Evolutionary conservation across 2,329 filamentous ascomycete genomes (phyloP), one percentile per base, ranked within the genome.

Genomic region (Claviceps quebecensis): DNA sequence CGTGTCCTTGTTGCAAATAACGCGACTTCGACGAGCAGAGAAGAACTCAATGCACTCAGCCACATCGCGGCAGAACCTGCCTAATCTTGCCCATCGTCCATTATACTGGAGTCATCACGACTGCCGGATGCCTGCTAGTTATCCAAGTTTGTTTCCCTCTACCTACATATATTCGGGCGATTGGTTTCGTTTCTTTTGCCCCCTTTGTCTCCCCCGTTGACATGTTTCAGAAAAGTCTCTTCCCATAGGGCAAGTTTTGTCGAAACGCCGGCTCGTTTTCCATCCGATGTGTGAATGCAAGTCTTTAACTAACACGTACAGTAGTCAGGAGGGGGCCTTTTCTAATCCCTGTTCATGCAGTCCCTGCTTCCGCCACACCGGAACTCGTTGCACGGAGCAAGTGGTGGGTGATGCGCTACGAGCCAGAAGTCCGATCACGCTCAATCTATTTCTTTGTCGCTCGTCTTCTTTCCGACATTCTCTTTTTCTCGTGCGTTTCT

Each of bases 311-410:
- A 34, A 34, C 29, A 34, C 29, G 26, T 26, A 26, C 23, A 26
- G 26, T 9, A 29, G 26, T 29, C 26, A 13, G 11, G 19, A 47
- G 44, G 19, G 13, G 29, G 7, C 14, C 29, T 29, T 23, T 23
- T 22, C 5, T 13, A 23, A 50, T 50, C 49, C 43, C 43, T 50
- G 49, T 19, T 17, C 26, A 23, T 26, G 41, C 48, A 45, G 34
- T 41, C 29, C 41, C 43, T 46, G 22, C 43, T 46, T 41, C 49
- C 23, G 49, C 49, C 49, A 50, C 49, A 46, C 43, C 48, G 49
- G 36, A 36, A 50, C 49, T 45, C 36, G 49, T 45, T 45, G 41
- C 47, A 34, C 43, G 43, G 23, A 26, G 43, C 43, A 23, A 14
- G 40, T 23, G 43, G 5, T 22, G 19, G 9, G 40, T 43, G 40